Evolutionary conservation across 176 grass and related monocot genomes (phyloP).

Genomic region (Musa acuminata): DNA sequence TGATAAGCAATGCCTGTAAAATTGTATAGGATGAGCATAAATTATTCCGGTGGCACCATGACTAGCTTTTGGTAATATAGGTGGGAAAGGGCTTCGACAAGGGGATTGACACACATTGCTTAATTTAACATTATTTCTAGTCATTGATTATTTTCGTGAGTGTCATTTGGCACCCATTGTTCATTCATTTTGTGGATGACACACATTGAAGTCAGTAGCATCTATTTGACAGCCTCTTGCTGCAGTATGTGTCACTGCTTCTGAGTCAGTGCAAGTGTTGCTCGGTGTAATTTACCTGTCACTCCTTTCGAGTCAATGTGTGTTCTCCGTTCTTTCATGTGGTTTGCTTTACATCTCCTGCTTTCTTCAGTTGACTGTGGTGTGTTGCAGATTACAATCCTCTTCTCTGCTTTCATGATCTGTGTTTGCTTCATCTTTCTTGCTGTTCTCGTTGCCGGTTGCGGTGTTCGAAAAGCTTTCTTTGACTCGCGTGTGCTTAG

Average conservation of each 20-base stretch:
- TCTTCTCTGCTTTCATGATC: too few species aligned
- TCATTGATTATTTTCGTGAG: slow-evolving; percentile 67
- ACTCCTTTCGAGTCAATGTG: too few species aligned
- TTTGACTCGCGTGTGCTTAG: not conserved
- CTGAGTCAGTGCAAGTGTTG: too few species aligned
- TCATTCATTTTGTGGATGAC: not conserved
- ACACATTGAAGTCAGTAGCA: too few species aligned
- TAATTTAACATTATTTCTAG: slow-evolving; percentile 23
- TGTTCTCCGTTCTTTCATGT: too few species aligned
- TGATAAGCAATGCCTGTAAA: slow-evolving; percentile 8
- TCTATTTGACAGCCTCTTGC: too few species aligned
- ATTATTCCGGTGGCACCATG: not conserved
- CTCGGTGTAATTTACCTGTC: not conserved
- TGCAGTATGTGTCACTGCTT: too few species aligned
- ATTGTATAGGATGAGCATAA: slow-evolving; percentile 21
- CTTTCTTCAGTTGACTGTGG: too few species aligned
- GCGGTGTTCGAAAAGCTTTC: not conserved
- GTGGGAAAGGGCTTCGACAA: not conserved
- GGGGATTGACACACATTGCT: slow-evolving; percentile 32
- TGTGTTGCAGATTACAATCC: too few species aligned
- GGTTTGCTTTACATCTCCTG: too few species aligned
- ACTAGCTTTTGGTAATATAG: slow-evolving; percentile 1
- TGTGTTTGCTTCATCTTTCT: too few species aligned
- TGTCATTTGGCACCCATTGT: slow-evolving; percentile 62
- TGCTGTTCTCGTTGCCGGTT: too few species aligned